Base-by-base conservation (phyloP, 305 asterid species). In the Fraxinus baroniana region DNA sequence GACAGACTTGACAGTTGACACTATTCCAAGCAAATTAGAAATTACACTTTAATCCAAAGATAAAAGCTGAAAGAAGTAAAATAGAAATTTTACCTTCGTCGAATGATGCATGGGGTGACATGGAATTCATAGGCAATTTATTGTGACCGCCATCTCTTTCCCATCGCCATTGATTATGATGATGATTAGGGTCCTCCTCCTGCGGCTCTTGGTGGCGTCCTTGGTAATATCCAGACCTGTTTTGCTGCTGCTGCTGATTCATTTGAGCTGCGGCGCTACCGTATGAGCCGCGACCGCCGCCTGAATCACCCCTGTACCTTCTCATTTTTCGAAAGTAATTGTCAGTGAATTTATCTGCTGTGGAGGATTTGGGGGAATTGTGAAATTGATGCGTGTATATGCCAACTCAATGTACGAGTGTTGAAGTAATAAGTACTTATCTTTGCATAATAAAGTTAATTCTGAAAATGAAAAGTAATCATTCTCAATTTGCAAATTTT, bases 81-180 rank as follows among this genome's bases (percentile, higher is more conserved):
- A 71, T 30, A 71, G 5, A n/a, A 49, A 78, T 18, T 82, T 12
- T 81, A 82, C 86, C 86, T 82, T 87, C 85, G 75, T 77, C 75
- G 79, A 80, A 78, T 84, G 85, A 71, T 30, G 76, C 74, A 30
- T 72, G 85, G 22, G 89, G 85, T 13, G 89, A 84, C 85, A 86
- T 79, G 62, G 85, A 83, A 76, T 79, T 86, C 28, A 72, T 72
- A 33, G 85, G 80, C 37, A 84, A 36, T 79, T 73, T 81, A 10
- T 84, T 36, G 49, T 72, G 76, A 33, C 76, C 24, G 46, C 80
- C 86, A 71, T 87, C 87, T 49, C 84, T 84, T 72, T 87, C 87
- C 87, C 86, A 82, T 79, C 84, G 80, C 86, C 81, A 79, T 22
- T 84, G 84, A 81, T 80, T 80, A 28, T 86, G 85, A 79, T 74